A percentile compares a stretch with the other conserved stretches of the same genome.
Conservation (phyloP, 2,329 filamentous ascomycete genomes). For the Ceratocystis diversiconidia region DNA sequence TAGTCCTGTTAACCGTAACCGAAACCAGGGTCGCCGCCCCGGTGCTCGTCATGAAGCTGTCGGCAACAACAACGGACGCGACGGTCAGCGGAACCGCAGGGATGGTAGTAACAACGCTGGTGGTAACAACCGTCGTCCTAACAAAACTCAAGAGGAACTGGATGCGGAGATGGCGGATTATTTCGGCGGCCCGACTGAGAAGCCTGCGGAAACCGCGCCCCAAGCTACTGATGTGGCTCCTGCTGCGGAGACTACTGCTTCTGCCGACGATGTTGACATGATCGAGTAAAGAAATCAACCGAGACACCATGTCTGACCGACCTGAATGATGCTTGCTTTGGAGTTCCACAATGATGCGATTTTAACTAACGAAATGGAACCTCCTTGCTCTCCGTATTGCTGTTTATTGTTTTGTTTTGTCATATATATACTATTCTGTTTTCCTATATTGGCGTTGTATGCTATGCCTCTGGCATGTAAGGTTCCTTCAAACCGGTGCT, state of each 20-base stretch:
- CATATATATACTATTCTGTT: not conserved
- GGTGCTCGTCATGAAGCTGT: constrained; percentile 33
- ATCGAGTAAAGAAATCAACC: constrained; percentile 37
- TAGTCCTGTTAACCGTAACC: constrained; percentile 33
- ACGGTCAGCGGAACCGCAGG: constrained; percentile 26
- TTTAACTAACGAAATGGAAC: not conserved
- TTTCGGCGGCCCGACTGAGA: constrained; percentile 40
- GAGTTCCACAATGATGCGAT: not conserved
- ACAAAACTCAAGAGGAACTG: constrained; percentile 81
- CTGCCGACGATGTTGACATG: constrained; percentile 53
- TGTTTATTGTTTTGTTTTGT: not conserved
- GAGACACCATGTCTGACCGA: not conserved
- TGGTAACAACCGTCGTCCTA: constrained; percentile 41
- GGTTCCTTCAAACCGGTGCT: not conserved
- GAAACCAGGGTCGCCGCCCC: constrained; percentile 35
- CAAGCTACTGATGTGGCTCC: not conserved
- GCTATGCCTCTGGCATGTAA: no score
- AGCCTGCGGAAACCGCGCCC: constrained; percentile 18
- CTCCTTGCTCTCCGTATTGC: not conserved
- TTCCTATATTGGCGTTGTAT: not conserved
- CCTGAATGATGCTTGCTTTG: not conserved
- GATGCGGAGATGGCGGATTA: constrained; percentile 98
- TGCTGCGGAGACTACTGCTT: not conserved
- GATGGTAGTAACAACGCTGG: constrained; percentile 25
- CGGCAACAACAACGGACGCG: constrained; percentile 23